A percentile compares a stretch with the other conserved stretches of the same genome.
phyloP scores from a whole-genome alignment of 148 eudicot genomes.

The Dianthus caryophyllus region DNA sequence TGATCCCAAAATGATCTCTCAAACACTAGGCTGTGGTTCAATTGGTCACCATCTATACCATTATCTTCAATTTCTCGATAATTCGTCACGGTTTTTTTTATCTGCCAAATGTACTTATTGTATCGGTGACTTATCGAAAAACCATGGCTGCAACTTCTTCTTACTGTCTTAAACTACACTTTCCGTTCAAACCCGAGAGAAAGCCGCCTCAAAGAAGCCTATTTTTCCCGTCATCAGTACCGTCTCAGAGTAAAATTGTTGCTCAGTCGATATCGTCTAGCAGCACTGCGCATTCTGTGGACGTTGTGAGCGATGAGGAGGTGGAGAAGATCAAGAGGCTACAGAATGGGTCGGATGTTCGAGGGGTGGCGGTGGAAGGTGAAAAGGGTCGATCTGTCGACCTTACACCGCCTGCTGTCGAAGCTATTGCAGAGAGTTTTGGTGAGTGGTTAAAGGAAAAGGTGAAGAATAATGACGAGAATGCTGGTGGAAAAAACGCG shows the following conservation, averaged over 20 bases:
- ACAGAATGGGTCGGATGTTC: slow-evolving; percentile 88
- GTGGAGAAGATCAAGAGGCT: slow-evolving; percentile 69
- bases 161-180: not conserved
- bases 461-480: slow-evolving; percentile 23
- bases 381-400: slow-evolving; percentile 72
- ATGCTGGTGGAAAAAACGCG: slow-evolving; percentile 5
- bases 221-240: not conserved
- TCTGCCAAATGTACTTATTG: no score
- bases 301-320: slow-evolving; percentile 50
- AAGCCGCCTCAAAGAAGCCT: slow-evolving; percentile 5
- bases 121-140: not conserved
- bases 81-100: no score
- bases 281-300: slow-evolving; percentile 7
- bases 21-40: slow-evolving; percentile 19
- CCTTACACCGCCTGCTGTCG: slow-evolving; percentile 68
- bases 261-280: slow-evolving; percentile 7
- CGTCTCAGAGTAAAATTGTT: not conserved
- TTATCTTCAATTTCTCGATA: not conserved
- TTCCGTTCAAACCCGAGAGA: slow-evolving; percentile 1
- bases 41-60: not conserved
- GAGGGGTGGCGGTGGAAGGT: slow-evolving; percentile 83
- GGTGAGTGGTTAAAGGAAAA: slow-evolving; percentile 66
- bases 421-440: slow-evolving; percentile 90
- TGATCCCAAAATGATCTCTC: not conserved
- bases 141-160: slow-evolving; percentile 11